Conservation (phyloP, 2,329 filamentous ascomycete species). For the Tolypocladium capitatum region DNA sequence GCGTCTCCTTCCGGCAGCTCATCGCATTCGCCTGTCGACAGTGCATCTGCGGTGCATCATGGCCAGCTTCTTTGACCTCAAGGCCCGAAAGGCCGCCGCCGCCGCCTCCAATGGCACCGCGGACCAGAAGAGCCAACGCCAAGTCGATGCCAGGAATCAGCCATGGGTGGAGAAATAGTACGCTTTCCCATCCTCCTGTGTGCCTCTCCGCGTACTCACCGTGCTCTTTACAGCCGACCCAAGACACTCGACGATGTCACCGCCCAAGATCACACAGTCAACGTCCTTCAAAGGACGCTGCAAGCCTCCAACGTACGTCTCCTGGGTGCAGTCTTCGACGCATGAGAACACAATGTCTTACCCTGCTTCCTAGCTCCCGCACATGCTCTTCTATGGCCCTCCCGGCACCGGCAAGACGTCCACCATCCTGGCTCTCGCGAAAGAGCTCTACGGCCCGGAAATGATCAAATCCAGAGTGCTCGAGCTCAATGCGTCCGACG, state of each 20-base stretch:
- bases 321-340: not conserved
- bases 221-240: constrained; percentile 52
- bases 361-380: constrained; percentile 50
- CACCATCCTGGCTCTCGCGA: constrained; percentile 90
- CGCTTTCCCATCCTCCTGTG: constrained; percentile 9
- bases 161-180: constrained; percentile 99
- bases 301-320: constrained; percentile 74
- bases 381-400: constrained; percentile 98
- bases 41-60: constrained; percentile 30
- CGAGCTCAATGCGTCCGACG: constrained; percentile 97
- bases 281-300: constrained; percentile 79
- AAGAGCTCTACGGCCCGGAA: constrained; percentile 93
- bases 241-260: constrained; percentile 91
- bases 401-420: constrained; percentile 97
- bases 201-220: constrained; percentile 14
- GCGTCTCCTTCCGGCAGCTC: not conserved
- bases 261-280: constrained; percentile 93
- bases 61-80: constrained; percentile 91
- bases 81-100: constrained; percentile 71
- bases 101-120: constrained; percentile 49
- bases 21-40: not conserved
- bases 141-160: constrained; percentile 52
- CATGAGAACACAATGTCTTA: not conserved
- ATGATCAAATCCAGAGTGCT: constrained; percentile 90
- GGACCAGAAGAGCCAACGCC: constrained; percentile 51